Evolutionary conservation across 768 basidiomycete genomes (phyloP), one percentile per base, ranked within the genome.

Genomic region (Mrakia frigida): DNA sequence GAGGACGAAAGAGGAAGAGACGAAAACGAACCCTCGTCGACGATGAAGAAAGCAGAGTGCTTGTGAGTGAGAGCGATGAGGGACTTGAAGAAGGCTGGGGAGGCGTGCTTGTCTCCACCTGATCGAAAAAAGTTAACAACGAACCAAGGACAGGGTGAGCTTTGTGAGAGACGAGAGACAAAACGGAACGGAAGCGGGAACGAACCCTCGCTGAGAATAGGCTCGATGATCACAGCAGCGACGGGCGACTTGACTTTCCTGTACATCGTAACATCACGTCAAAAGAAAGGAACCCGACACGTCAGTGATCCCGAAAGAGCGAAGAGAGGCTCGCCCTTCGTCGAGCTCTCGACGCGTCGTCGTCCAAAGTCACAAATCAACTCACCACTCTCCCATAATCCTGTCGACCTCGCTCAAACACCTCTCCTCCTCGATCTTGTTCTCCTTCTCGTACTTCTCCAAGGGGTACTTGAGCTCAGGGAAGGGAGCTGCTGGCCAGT

Each of bases 161-260:
- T 23, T 21, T 46, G 1, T 1, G 6, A 23, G 6, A 6, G 11
- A 37, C 23, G 28, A 52, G 46, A 70, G 7, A 23, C 4, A 9
- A n/a, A n/a, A 25, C 63, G 16, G 16, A n/a, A 28, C 18, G 21
- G 4, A 1, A 31, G 23, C 25, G 13, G 6, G 10, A 11, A 72
- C 52, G 50, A 35, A 14, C 85, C 85, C 78, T 85, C 84, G 9
- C 82, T 82, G 53, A 83, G 82, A 73, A 86, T 81, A 1, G 85
- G 85, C 79, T 86, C 85, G 77, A 86, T 82, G 77, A 86, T 85
- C 39, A 85, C 81, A 0, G 85, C 85, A 23, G 85, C 85, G 70
- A 86, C 83, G 1, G 84, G 83, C 74, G 72, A 80, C 76, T 70
- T 81, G 75, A 56, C 77, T 71, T 81, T 82, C 73, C 82, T 82